A percentile compares a stretch with the other conserved stretches of the same genome.
Conservation (phyloP, 1,139 yeast genomes). For the Pichia sp. region DNA sequence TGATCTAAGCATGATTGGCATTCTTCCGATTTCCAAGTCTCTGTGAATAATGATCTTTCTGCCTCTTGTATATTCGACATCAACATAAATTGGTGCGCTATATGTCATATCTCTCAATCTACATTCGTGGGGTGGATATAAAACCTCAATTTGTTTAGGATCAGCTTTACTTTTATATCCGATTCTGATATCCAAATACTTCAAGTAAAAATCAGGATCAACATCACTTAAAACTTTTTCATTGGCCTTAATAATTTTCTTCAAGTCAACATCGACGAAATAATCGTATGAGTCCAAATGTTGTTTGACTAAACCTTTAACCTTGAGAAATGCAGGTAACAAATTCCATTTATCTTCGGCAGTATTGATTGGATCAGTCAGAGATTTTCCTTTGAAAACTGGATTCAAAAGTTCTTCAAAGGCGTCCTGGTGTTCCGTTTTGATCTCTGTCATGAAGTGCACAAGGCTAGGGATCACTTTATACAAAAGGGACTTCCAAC, state of each 20-base stretch:
- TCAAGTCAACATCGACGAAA: constrained; percentile 88
- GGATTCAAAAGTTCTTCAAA: constrained; percentile 76
- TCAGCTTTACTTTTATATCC: constrained; percentile 56
- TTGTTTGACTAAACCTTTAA: constrained; percentile 93
- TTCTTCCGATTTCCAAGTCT: constrained; percentile 90
- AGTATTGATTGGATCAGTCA: constrained; percentile 83
- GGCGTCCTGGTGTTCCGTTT: constrained; percentile 27
- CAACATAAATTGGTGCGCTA: constrained; percentile 94
- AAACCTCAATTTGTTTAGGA: constrained; percentile 48
- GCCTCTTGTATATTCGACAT: constrained; percentile 94
- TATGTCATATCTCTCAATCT: constrained; percentile 90
- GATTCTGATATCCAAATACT: constrained; percentile 85
- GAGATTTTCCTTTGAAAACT: constrained; percentile 72
- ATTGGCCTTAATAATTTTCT: constrained; percentile 86
- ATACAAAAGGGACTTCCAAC: too few species aligned
- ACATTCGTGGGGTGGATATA: constrained; percentile 93
- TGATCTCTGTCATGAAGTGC: constrained; percentile 2
- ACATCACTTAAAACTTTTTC: constrained; percentile 87
- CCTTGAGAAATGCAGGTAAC: constrained; percentile 89
- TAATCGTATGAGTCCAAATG: constrained; percentile 95
- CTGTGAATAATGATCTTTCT: constrained; percentile 82
- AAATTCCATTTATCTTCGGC: constrained; percentile 95
- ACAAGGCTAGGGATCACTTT: neutral
- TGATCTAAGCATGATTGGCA: constrained; percentile 96
- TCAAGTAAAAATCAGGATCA: constrained; percentile 91